These are phyloP conservation scores for Cenchrus purpureus DNA, from an alignment of 176 grass and related monocot genomes.

Conservation along the genomic window DNA sequence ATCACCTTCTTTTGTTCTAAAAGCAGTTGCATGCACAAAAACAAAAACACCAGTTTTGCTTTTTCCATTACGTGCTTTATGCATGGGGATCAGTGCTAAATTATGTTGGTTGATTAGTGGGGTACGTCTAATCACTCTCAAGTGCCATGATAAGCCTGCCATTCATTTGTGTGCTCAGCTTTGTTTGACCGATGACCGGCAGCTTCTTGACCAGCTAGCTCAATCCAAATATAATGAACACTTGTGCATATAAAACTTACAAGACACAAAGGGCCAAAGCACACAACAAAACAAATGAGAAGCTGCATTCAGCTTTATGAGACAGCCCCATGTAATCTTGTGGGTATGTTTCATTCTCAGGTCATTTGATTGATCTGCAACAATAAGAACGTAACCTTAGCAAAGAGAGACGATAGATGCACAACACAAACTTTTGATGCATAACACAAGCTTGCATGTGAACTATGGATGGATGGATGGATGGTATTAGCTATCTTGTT, in stretches of 20 bases:
- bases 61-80: slow-evolving; percentile 43
- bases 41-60: slow-evolving; percentile 31
- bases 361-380: slow-evolving; percentile 19
- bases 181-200: slow-evolving; percentile 61
- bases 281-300: slow-evolving; percentile 27
- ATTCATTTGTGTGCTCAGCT: slow-evolving; percentile 29
- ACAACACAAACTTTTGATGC: neutral
- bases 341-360: slow-evolving; percentile 1
- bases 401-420: neutral
- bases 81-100: slow-evolving; percentile 58
- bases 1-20: slow-evolving; percentile 35
- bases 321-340: slow-evolving; percentile 41
- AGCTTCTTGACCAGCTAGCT: slow-evolving; percentile 42
- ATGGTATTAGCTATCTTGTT: neutral
- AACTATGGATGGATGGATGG: neutral
- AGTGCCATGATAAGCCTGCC: slow-evolving; percentile 50
- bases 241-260: slow-evolving; percentile 8
- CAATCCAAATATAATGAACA: slow-evolving; percentile 37
- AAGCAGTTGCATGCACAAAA: slow-evolving; percentile 37
- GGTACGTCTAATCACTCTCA: slow-evolving; percentile 51
- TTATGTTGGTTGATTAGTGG: slow-evolving; percentile 55
- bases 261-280: slow-evolving; percentile 50
- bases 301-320: slow-evolving; percentile 40
- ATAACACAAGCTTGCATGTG: slow-evolving; percentile 7
- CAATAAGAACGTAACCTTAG: neutral